Percentiles rank a stretch among this genome's conserved stretches.
Evolutionary conservation across 306 rosid species (phyloP).

Genomic region (Psophocarpus tetragonolobus): DNA sequence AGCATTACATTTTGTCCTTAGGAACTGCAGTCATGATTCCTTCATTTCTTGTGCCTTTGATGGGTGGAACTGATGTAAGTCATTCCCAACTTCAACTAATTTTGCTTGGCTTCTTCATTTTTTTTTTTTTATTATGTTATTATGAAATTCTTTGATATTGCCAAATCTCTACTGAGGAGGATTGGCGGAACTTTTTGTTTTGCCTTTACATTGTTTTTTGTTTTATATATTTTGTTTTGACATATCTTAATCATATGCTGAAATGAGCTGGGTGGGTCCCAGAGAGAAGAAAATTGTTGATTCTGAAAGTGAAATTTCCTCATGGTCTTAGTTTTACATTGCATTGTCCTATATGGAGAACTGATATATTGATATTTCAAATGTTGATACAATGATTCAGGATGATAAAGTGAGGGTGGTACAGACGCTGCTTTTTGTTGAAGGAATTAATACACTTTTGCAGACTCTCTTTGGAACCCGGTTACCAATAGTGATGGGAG

Average conservation of each 20-base stretch:
- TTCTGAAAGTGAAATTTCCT: constrained; percentile 20
- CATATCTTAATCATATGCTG: background rate
- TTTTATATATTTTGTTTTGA: background rate
- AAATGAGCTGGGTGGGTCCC: constrained; percentile 33
- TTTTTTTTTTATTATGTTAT: background rate
- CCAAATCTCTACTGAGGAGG: background rate
- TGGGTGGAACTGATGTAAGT: constrained; percentile 96
- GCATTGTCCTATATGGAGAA: constrained; percentile 18
- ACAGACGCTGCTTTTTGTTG: constrained; percentile 88
- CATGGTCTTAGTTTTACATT: constrained; percentile 14
- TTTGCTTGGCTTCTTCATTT: constrained; percentile 15
- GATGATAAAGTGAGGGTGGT: constrained; percentile 97
- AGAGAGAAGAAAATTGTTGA: constrained; percentile 14
- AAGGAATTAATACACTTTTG: constrained; percentile 92
- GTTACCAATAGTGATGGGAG: constrained; percentile 94
- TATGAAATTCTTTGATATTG: background rate
- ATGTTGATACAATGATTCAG: constrained; percentile 45
- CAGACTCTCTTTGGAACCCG: constrained; percentile 97
- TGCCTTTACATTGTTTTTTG: background rate
- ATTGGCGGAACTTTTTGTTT: background rate
- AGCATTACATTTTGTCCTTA: constrained; percentile 92
- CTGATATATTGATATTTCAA: constrained; percentile 23
- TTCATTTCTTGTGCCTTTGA: constrained; percentile 89
- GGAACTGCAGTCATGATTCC: constrained; percentile 99
- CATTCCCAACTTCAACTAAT: constrained; percentile 6